Base-by-base conservation (phyloP, 768 basidiomycete species). In the Cystoderma amianthinum region DNA sequence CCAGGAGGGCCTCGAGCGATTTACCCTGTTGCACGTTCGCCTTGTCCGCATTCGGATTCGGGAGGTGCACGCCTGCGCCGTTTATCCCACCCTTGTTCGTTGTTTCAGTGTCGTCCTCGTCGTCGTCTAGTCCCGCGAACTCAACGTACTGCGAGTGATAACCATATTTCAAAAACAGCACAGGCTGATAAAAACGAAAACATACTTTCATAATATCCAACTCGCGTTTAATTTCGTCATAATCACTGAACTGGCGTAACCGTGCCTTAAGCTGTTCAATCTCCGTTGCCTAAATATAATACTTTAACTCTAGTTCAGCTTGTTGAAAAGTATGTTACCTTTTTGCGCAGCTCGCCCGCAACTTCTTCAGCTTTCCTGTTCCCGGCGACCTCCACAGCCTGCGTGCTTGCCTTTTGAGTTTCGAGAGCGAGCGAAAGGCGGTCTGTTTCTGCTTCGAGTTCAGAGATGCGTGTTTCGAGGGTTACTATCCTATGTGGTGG, bases 161-260 rank as follows among this genome's bases (percentile, higher is more conserved):
- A 33, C 33, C 41, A 24, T 7, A 38, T 19, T 19, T 19, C 21
- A 37, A 20, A 32, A 38, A 21, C 16, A 32, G 5, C n/a, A 36
- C 22, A 20, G 17, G 22, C 34, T 36, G 44, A 38, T n/a, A 22
- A n/a, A 19, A 2, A 15, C 28, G 12, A 5, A 18, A 4, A 54
- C 64, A 35, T 37, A 89, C 96, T 80, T 99, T 97, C 90, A 98
- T 89, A 48, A 99, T 98, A 55, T 93, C 93, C 20, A 99, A 72
- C 59, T 99, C 96, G 19, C 96, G 83, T 67, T 98, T 98, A 55
- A 98, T 81, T 64, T 98, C 94, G 53, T 98, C 95, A 53, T 99
- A 98, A 60, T 99, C 92, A 12, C 60, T 60, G 46, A 84, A 88
- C 48, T 77, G 78, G 52, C 77, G 80, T 25, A 98, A 64, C 48